Evolutionary conservation across 1,139 yeast genomes (phyloP).

Genomic region (Candida sojae): DNA sequence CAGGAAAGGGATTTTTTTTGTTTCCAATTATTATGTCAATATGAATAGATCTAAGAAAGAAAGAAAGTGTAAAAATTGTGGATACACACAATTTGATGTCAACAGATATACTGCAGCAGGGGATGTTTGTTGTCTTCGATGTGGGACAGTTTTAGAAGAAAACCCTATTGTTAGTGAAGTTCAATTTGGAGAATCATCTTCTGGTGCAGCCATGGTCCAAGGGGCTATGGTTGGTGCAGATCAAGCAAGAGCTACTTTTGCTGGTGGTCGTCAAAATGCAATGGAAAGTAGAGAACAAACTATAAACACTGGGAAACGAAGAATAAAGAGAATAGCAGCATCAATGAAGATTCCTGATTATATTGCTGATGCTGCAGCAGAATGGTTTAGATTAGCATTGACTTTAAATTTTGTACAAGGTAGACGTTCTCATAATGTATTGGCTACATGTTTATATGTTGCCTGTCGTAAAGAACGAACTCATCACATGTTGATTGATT

Average conservation of each 20-base stretch:
- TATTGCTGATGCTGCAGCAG: slow-evolving; percentile 81
- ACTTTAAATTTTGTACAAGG: slow-evolving; percentile 93
- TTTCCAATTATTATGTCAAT: background rate
- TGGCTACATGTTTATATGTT: slow-evolving; percentile 90
- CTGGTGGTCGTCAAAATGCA: slow-evolving; percentile 64
- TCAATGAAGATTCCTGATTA: slow-evolving; percentile 80
- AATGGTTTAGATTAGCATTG: slow-evolving; percentile 86
- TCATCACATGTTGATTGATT: slow-evolving; percentile 94
- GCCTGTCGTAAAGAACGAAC: slow-evolving; percentile 93
- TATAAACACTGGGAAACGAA: slow-evolving; percentile 72
- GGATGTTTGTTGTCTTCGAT: slow-evolving; percentile 73
- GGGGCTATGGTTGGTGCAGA: slow-evolving; percentile 93
- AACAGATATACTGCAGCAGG: slow-evolving; percentile 59
- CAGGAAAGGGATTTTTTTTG: too few relatives aligned
- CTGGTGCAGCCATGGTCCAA: slow-evolving; percentile 94
- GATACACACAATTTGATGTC: slow-evolving; percentile 30
- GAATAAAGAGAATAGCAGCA: slow-evolving; percentile 77
- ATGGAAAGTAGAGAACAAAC: slow-evolving; percentile 90
- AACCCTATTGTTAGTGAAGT: slow-evolving; percentile 95
- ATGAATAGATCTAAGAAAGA: slow-evolving; percentile 13
- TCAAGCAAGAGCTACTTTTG: slow-evolving; percentile 72
- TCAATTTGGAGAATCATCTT: slow-evolving; percentile 86
- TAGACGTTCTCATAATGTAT: slow-evolving; percentile 88
- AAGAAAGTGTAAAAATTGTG: slow-evolving; percentile 34
- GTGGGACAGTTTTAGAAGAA: slow-evolving; percentile 90